Percentiles rank a stretch among this genome's conserved stretches.
Evolutionary conservation across 2,329 filamentous ascomycete genomes (phyloP).

Genomic region (Sporothrix phasma): DNA sequence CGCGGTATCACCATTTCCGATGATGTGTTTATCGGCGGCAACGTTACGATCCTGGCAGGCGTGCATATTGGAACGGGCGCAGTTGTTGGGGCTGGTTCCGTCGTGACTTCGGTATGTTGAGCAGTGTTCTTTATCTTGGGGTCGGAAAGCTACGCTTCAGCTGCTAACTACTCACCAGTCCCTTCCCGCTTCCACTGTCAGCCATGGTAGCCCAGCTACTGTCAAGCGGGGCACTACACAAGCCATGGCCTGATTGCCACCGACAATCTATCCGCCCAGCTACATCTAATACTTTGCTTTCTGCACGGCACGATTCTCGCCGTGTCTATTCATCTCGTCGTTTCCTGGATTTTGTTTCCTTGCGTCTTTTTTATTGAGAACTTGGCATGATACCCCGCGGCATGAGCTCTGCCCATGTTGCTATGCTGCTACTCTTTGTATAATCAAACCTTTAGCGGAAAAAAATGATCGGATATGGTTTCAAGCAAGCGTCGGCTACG

Average conservation of each 20-base stretch:
- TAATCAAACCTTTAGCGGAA: conserved; percentile 4
- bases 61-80: conserved; percentile 70
- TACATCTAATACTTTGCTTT: not conserved
- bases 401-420: conserved; percentile 6
- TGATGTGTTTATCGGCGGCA: conserved; percentile 74
- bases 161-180: conserved; percentile 13
- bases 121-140: too few relatives aligned
- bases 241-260: not conserved
- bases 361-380: not conserved
- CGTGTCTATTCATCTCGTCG: conserved; percentile 2
- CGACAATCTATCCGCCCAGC: not conserved
- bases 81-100: conserved; percentile 71
- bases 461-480: not conserved
- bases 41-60: conserved; percentile 67
- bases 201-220: conserved; percentile 20
- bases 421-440: conserved; percentile 9
- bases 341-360: conserved; percentile 6
- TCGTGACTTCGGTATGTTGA: conserved; percentile 60
- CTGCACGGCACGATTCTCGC: not conserved
- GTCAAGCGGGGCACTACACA: conserved; percentile 17
- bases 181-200: conserved; percentile 20
- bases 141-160: not conserved
- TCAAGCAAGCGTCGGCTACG: not conserved
- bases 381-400: conserved; percentile 22
- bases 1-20: conserved; percentile 69